Evolutionary conservation across 768 basidiomycete species (phyloP).

Genomic region (Cyclocybe aegerita): DNA sequence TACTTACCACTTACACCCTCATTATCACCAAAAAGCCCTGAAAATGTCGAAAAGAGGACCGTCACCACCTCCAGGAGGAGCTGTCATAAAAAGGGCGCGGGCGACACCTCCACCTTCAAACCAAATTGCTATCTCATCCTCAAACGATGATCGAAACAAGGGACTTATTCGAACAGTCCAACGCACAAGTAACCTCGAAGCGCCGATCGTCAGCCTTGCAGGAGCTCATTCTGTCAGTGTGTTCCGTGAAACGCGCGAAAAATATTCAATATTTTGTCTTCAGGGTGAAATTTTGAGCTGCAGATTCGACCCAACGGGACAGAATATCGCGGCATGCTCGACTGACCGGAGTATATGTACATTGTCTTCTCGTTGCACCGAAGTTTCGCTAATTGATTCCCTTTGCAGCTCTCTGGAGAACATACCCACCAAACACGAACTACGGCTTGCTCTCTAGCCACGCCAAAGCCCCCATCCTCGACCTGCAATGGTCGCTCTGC

Average conservation of each 20-base stretch:
- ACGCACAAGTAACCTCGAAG: slow-evolving; percentile 90
- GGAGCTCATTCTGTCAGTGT: slow-evolving; percentile 75
- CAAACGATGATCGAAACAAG: slow-evolving; percentile 70
- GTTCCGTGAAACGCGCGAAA: background rate
- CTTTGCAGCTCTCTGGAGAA: slow-evolving; percentile 78
- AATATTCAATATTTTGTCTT: background rate
- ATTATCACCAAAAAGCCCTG: background rate
- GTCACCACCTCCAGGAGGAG: slow-evolving; percentile 54
- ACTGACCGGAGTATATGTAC: slow-evolving; percentile 87
- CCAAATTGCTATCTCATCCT: slow-evolving; percentile 78
- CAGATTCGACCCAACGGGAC: slow-evolving; percentile 91
- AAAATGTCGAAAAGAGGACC: slow-evolving; percentile 73
- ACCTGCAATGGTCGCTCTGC: slow-evolving; percentile 86
- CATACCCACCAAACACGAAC: slow-evolving; percentile 90
- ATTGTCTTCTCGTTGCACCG: slow-evolving; percentile 26
- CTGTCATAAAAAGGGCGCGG: slow-evolving; percentile 64
- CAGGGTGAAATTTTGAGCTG: slow-evolving; percentile 79
- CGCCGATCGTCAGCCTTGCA: slow-evolving; percentile 89
- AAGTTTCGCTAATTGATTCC: background rate
- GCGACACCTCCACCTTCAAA: slow-evolving; percentile 49
- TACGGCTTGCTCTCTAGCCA: slow-evolving; percentile 82
- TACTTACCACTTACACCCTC: background rate
- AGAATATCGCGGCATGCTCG: slow-evolving; percentile 91
- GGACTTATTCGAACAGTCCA: slow-evolving; percentile 83
- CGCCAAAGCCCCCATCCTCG: slow-evolving; percentile 89